Evolutionary conservation across 106 monocot species (phyloP).

Genomic region (Gastrodia elata): DNA sequence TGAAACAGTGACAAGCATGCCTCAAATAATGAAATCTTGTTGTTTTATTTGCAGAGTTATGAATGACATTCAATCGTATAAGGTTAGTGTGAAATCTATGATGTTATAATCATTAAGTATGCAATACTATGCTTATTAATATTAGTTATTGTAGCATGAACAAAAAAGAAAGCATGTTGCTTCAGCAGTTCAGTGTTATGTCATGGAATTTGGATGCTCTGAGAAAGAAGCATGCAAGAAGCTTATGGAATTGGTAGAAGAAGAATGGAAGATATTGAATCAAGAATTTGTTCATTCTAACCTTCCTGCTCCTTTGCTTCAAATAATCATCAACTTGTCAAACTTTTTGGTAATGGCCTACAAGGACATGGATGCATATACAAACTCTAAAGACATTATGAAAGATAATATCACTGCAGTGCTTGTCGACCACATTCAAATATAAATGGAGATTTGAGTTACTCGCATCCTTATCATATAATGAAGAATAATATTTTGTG

Average conservation of each 20-base stretch:
- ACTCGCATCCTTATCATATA: not conserved
- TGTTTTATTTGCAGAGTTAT: not conserved
- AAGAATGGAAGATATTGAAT: not conserved
- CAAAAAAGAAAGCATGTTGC: constrained; percentile 11
- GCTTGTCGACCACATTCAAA: not conserved
- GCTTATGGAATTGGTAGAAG: not conserved
- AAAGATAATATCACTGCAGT: not conserved
- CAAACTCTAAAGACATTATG: not conserved
- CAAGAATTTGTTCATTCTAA: not conserved
- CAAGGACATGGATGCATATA: not conserved
- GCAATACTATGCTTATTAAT: not conserved
- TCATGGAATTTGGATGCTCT: too few species aligned
- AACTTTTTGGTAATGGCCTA: not conserved
- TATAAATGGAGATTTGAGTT: not conserved
- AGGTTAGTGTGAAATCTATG: not conserved
- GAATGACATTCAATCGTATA: not conserved
- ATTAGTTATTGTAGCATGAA: not conserved
- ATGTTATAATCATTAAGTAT: not conserved
- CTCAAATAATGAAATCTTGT: not conserved
- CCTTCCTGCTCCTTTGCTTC: not conserved
- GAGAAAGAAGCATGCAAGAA: not conserved
- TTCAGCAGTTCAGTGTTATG: not conserved
- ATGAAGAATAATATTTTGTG: too few species aligned
- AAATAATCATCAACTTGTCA: not conserved
- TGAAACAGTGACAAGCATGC: not conserved